These are phyloP conservation scores for Saccharum spontaneum DNA, from an alignment of 176 grass and related monocot genomes.

Conservation along the genomic window DNA sequence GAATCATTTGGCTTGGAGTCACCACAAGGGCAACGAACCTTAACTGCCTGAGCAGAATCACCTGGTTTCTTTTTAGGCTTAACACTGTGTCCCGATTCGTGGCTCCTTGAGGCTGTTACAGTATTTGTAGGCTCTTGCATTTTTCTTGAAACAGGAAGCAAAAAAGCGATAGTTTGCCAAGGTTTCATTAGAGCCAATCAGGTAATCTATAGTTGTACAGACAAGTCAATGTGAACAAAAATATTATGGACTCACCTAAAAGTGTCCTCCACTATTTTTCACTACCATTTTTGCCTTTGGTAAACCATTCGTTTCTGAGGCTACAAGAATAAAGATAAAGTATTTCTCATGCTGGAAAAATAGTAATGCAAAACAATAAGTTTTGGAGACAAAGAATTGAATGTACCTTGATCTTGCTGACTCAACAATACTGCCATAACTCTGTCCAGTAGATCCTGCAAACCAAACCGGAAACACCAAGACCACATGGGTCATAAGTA, in stretches of 20 bases:
- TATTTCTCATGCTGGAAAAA: background rate
- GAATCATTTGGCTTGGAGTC: slow-evolving; percentile 40
- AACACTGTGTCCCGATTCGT: slow-evolving; percentile 28
- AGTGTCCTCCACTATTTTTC: slow-evolving; percentile 72
- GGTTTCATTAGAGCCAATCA: slow-evolving; percentile 1
- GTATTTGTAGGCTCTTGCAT: slow-evolving; percentile 58
- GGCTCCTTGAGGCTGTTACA: slow-evolving; percentile 40
- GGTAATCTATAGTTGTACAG: background rate
- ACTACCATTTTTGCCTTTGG: slow-evolving; percentile 45
- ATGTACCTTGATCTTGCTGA: slow-evolving; percentile 59
- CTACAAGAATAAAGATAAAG: slow-evolving; percentile 39
- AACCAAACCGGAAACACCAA: slow-evolving; percentile 1
- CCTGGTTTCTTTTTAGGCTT: slow-evolving; percentile 57
- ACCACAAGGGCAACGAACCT: slow-evolving; percentile 75
- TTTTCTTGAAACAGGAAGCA: slow-evolving; percentile 64
- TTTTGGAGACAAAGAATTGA: background rate
- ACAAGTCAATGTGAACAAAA: background rate
- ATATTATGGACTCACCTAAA: slow-evolving; percentile 47
- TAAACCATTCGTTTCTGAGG: slow-evolving; percentile 31
- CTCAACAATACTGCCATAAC: slow-evolving; percentile 18
- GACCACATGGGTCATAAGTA: background rate
- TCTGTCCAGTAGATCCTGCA: slow-evolving; percentile 60
- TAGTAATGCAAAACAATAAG: background rate
- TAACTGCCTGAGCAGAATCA: slow-evolving; percentile 48
- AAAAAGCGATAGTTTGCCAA: slow-evolving; percentile 23